A percentile compares a stretch with the other conserved stretches of the same genome.
Conservation (phyloP, 257 asterid genomes). For the Solanum bukasovii region DNA sequence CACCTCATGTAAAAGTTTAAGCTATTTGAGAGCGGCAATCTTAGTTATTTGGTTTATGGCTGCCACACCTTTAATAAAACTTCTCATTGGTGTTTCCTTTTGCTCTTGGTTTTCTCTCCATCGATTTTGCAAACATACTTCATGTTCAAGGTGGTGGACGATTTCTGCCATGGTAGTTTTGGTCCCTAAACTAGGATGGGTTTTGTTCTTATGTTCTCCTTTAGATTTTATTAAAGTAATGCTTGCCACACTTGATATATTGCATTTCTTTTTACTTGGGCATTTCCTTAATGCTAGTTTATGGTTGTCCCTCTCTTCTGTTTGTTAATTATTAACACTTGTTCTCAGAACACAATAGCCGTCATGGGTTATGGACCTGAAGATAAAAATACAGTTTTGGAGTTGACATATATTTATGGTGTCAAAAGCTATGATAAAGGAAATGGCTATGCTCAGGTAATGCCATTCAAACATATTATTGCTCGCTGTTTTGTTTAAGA, state of each 20-base stretch:
- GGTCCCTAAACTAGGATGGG: neutral
- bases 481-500: neutral
- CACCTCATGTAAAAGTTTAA: neutral
- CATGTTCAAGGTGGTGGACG: neutral
- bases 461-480: neutral
- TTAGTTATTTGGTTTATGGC: neutral
- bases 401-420: constrained; percentile 62
- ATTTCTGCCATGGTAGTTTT: neutral
- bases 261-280: neutral
- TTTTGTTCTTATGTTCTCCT: neutral
- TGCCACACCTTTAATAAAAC: neutral
- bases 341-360: constrained; percentile 48
- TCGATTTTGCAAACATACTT: neutral
- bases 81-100: neutral
- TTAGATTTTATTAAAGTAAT: neutral
- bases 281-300: neutral
- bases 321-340: neutral
- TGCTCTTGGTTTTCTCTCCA: neutral
- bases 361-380: constrained; percentile 80
- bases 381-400: constrained; percentile 56
- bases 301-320: neutral
- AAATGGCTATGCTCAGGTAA: constrained; percentile 74
- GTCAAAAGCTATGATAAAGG: constrained; percentile 65
- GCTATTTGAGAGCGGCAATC: neutral
- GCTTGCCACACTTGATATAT: neutral